Base-by-base conservation (phyloP, 129 eudicot species). In the Arctium minus region DNA sequence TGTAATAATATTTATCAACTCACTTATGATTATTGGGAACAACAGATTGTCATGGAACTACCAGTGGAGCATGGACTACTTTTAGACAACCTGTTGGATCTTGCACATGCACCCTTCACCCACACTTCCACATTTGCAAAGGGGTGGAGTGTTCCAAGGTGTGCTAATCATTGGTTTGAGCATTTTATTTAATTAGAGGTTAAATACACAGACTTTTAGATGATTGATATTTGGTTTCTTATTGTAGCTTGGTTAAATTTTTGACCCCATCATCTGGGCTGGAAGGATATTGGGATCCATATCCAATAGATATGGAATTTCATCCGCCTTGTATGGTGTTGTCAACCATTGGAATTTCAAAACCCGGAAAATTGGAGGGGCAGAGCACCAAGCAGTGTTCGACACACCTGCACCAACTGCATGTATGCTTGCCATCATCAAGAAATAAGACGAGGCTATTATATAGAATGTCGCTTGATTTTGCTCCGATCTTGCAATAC, bases 71-170 rank as follows among this genome's bases (percentile, higher is more conserved):
- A 96, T 81, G 99, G 98, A 76, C 89, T 96, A 60, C 99, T 96
- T 53, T 53, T 96, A 64, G 99, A 96, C 89, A 96, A 96, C 84
- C 96, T 96, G 79, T 81, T 96, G 88, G 98, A 96, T 88, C 98
- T 96, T 78, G 98, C 97, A 8, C 98, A 96, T 85, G 99, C 99
- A 50, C 99, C 98, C 44, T 96, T 96, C 67, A 93, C 97, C 33
- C 98, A 96, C 83, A 93, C 99, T 40, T 93, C 99, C 70, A 96
- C 99, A 8, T 96, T 96, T 79, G 98, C 99, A 29, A 96, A 96
- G 56, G 99, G 99, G 76, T 96, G 98, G 99, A 91, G 92, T 83
- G 92, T 96, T 78, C 99, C 99, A 8, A 96, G 98, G 98, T 96
- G 53, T 42, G 80, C 78, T 65, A 50, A 53, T 40, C 56, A 74